Evolutionary conservation across 176 grass and related monocot species (phyloP), one percentile per base, ranked within the genome.

Genomic region (Pontederia paniculata): DNA sequence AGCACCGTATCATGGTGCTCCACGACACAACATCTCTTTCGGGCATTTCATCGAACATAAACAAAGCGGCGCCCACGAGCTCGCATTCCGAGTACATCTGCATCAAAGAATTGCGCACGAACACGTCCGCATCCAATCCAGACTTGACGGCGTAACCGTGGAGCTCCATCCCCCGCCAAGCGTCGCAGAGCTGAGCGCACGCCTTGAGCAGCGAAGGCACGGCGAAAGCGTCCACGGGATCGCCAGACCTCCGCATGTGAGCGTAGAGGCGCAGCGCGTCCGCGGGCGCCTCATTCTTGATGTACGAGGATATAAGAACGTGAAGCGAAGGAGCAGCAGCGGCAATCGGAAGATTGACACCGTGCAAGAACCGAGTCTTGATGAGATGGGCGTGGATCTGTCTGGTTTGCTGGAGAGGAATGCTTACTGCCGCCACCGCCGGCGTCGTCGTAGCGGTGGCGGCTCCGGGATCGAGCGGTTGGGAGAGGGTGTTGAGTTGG

Each of bases 31-130:
- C 44, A 52, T 71, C 56, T 52, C 69, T 61, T 5, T 50, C 45
- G 9, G 56, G 69, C 56, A 71, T 71, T 71, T 71, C 57, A 13
- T 45, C 47, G 23, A 71, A 71, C 46, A 52, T n/a, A 42, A 57
- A 44, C 52, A 44, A 16, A 15, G 64, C 64, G 15, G 28, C 42
- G 5, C 1, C 50, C 17, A 67, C 14, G 28, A 12, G 18, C 9
- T 43, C 64, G 21, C 64, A 67, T 9, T 67, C 64, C 2, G 50
- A 42, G 17, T 66, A 66, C 63, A 66, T 53, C n/a, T 66, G 64
- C 50, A 67, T 54, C 50, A 67, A 19, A 28, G 64, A 67, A 53
- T 67, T 67, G 8, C 43, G 17, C 21, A 67, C 11, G 50, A 67
- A 67, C 25, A 67, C 16, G 43, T 67, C 64, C 64, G 49, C 52